Base-by-base conservation (phyloP, 2,329 filamentous ascomycete genomes). In the Microcera coccophila region DNA sequence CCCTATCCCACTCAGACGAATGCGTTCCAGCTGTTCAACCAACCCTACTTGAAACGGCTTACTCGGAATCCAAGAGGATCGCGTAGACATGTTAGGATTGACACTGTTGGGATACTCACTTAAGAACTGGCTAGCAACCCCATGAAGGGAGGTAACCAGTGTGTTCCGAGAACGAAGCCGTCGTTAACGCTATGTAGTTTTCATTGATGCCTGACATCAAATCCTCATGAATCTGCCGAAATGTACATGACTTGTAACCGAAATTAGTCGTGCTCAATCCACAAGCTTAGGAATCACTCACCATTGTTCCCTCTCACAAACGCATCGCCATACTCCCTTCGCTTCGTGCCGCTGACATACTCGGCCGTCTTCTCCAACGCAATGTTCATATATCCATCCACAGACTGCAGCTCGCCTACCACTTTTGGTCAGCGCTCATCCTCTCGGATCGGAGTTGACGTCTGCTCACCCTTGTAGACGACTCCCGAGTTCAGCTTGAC, bases 361-460 rank as follows among this genome's bases (percentile, higher is more conserved):
- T 98, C 93, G 53, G 88, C 84, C 16, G 90, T 95, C 71, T 95
- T 93, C 68, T 98, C 93, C 21, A 98, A 79, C 11, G 93, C 91
- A 64, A 98, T 96, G 71, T 98, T 98, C 93, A 98, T 98, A 71
- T 97, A 98, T 39, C 93, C 93, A 67, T 98, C 93, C 38, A 98
- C 91, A 1, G 90, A 95, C 65, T 97, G 90, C 28, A 97, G 78
- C 65, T 96, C 90, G 56, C 93, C 91, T 96, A 50, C 10, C 19
- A 12, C n/a, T 11, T 16, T 9, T 24, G 21, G 31, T 57, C 10
- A 59, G 49, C 10, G 11, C 20, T 4, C 15, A 9, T 7, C 14
- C 17, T 32, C 29, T 10, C 29, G n/a, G 15, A 17, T n/a, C n/a
- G 8, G 14, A 14, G 15, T 14, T 8, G 5, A n/a, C 15, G 12